Conservation (phyloP, 2,329 filamentous ascomycete genomes). For the Talaromyces sp. region DNA sequence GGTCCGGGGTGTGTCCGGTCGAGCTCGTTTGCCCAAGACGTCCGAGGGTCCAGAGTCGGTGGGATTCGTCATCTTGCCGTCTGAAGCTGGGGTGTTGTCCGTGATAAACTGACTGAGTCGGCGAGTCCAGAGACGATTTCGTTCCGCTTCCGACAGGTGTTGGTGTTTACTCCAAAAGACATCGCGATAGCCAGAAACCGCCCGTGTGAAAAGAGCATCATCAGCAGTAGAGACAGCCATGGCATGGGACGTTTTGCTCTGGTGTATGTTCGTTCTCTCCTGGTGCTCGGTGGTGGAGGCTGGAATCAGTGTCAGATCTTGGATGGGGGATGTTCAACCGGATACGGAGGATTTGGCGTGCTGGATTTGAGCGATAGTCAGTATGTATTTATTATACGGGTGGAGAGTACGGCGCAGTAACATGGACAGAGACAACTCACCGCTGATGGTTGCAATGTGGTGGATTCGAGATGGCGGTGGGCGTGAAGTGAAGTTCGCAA, state of each 20-base stretch:
- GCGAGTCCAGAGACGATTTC: constrained; percentile 36
- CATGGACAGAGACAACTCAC: background rate
- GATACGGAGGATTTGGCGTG: background rate
- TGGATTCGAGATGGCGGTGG: constrained; percentile 6
- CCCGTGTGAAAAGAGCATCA: constrained; percentile 36
- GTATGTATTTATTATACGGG: background rate
- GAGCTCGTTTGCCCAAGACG: constrained; percentile 37
- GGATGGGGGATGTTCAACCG: background rate
- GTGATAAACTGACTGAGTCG: constrained; percentile 35
- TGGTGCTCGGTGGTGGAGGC: constrained; percentile 11
- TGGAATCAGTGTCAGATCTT: constrained; percentile 27
- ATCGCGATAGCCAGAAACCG: constrained; percentile 38
- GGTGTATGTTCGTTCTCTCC: constrained; percentile 11
- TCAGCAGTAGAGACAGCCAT: constrained; percentile 33
- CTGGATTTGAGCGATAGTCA: background rate
- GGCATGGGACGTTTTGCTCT: constrained; percentile 16
- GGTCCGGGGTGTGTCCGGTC: constrained; percentile 37
- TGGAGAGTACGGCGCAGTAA: background rate
- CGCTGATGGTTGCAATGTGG: constrained; percentile 1
- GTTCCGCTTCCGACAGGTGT: constrained; percentile 37
- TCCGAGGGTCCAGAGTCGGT: constrained; percentile 19
- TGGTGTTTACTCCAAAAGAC: constrained; percentile 37
- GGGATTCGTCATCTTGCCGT: constrained; percentile 5
- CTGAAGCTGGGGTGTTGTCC: constrained; percentile 18
- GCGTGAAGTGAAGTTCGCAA: background rate